Conservation (phyloP, 257 asterid species). For the Paulownia fortunei region DNA sequence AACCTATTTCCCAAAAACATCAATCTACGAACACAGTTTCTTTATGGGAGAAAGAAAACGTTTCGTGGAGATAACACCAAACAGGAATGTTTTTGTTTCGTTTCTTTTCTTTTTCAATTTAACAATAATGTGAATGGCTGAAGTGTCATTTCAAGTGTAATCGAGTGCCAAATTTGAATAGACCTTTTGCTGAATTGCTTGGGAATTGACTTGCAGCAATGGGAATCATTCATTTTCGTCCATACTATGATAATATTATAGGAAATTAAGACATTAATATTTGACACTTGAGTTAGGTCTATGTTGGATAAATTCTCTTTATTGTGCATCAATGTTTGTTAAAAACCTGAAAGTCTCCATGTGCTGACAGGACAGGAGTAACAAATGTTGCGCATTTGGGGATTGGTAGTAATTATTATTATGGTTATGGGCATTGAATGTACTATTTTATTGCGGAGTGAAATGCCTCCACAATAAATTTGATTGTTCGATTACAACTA, state of each 20-base stretch:
- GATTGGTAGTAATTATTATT: neutral
- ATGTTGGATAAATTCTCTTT: neutral
- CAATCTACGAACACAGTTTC: too few relatives aligned
- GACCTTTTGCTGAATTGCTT: neutral
- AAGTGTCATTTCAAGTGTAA: neutral
- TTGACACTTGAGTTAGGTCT: neutral
- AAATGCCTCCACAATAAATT: neutral
- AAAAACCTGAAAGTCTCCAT: neutral
- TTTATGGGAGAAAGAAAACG: too few relatives aligned
- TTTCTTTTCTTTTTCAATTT: neutral
- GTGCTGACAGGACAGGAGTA: constrained; percentile 20
- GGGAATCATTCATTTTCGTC: neutral
- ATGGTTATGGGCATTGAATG: constrained; percentile 16
- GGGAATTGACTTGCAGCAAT: constrained; percentile 1
- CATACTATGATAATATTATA: neutral
- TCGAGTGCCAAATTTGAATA: constrained; percentile 17
- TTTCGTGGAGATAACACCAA: too few relatives aligned
- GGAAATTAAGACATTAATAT: neutral
- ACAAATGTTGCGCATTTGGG: neutral
- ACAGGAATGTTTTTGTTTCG: too few relatives aligned
- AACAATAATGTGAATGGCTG: neutral
- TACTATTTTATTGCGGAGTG: neutral
- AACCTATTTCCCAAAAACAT: too few relatives aligned
- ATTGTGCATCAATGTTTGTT: neutral
- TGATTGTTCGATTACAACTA: constrained; percentile 19